Percentiles rank a stretch among this genome's conserved stretches.
Conservation (phyloP, 805 yeast genomes). For the Kodamaea nitidulidarum region DNA sequence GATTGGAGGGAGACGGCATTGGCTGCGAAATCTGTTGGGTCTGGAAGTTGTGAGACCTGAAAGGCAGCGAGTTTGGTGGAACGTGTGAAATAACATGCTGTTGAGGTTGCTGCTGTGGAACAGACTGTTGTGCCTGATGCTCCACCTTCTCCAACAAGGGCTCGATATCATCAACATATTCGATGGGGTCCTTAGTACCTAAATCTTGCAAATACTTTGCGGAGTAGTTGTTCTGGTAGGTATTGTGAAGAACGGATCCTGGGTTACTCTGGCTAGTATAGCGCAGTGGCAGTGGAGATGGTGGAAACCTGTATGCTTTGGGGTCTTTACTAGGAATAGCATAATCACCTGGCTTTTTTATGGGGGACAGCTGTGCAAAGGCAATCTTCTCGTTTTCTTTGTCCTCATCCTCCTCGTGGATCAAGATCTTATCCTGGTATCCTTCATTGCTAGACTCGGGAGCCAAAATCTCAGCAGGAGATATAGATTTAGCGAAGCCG, state of each 20-base stretch:
- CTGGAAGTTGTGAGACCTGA: not conserved
- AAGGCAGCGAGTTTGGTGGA: not conserved
- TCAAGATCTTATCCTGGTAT: slow-evolving; percentile 12
- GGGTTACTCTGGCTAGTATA: slow-evolving; percentile 10
- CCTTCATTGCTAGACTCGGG: slow-evolving; percentile 4
- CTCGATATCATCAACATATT: slow-evolving; percentile 35
- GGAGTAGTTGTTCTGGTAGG: slow-evolving; percentile 27
- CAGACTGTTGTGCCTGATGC: not conserved
- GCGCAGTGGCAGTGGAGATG: slow-evolving; percentile 29
- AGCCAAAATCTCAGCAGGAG: slow-evolving; percentile 31
- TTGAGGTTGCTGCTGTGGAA: not conserved
- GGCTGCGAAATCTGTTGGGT: no score
- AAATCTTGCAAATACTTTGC: slow-evolving; percentile 41
- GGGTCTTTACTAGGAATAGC: slow-evolving; percentile 19
- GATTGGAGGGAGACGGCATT: not conserved
- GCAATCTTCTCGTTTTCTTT: slow-evolving; percentile 8
- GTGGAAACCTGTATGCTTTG: slow-evolving; percentile 55
- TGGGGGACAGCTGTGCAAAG: slow-evolving; percentile 11
- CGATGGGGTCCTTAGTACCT: slow-evolving; percentile 12
- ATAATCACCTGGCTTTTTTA: slow-evolving; percentile 32
- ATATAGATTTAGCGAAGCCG: slow-evolving; percentile 37
- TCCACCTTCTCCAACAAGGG: slow-evolving; percentile 18
- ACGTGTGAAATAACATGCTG: not conserved
- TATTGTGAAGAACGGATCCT: slow-evolving; percentile 8
- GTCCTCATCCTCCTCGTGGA: slow-evolving; percentile 28